Conservation (phyloP, 73 alveolate species). For the Urostyla sp. region DNA sequence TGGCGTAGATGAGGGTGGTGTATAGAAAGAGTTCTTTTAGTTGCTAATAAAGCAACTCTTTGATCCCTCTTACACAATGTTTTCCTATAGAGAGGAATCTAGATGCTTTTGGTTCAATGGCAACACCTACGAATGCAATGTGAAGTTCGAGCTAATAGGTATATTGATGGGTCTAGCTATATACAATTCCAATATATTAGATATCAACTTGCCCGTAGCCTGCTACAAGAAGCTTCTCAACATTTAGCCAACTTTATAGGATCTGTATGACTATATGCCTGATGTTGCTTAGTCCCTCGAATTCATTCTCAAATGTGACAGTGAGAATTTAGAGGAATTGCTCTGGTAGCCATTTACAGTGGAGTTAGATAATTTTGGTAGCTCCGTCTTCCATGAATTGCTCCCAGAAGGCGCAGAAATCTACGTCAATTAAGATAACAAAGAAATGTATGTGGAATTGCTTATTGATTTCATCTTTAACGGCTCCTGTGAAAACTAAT, state of each 20-base stretch:
- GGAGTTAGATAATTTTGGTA: conserved; percentile 84
- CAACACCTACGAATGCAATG: conserved; percentile 90
- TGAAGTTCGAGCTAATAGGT: conserved; percentile 95
- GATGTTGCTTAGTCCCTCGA: conserved; percentile 74
- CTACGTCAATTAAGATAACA: conserved; percentile 84
- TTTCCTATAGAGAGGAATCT: conserved; percentile 80
- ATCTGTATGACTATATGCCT: conserved; percentile 85
- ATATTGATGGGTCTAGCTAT: conserved; percentile 95
- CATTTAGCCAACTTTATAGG: conserved; percentile 72
- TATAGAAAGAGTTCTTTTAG: conserved; percentile 95
- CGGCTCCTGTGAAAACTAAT: conserved; percentile 78
- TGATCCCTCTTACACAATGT: conserved; percentile 86
- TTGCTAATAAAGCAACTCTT: conserved; percentile 85
- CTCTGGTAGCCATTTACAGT: conserved; percentile 76
- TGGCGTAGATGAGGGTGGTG: conserved; percentile 99
- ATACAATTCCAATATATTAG: conserved; percentile 89
- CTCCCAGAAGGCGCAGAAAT: conserved; percentile 90
- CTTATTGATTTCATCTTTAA: conserved; percentile 90
- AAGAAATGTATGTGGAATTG: conserved; percentile 91
- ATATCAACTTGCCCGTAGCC: conserved; percentile 93
- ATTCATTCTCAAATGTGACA: conserved; percentile 66
- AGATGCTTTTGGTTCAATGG: conserved; percentile 95
- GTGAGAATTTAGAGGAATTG: conserved; percentile 81
- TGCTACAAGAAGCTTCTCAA: conserved; percentile 90
- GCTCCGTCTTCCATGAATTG: conserved; percentile 72